phyloP scores from a whole-genome alignment of 148 eudicot genomes.

The Vaccinium corymbosum region DNA sequence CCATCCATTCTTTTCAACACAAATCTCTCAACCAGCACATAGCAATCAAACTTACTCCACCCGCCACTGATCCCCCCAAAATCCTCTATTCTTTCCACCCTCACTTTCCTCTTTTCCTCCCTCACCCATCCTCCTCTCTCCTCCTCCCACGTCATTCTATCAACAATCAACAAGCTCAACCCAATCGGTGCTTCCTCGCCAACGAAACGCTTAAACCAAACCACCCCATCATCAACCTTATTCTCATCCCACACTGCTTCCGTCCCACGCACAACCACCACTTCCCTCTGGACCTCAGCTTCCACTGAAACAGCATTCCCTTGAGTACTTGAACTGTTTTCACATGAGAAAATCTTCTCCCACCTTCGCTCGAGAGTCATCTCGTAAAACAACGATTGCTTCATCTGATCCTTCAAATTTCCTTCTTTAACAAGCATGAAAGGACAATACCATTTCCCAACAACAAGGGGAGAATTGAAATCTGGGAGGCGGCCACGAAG shows the following conservation, averaged over 20 bases:
- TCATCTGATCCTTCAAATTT: slow-evolving; percentile 37
- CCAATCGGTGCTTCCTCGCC: slow-evolving; percentile 29
- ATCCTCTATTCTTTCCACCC: slow-evolving; percentile 42
- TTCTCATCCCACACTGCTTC: slow-evolving; percentile 35
- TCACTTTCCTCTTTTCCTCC: slow-evolving; percentile 30
- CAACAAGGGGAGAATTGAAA: slow-evolving; percentile 34
- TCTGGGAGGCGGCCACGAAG: slow-evolving; percentile 54
- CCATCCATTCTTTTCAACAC: slow-evolving; percentile 54
- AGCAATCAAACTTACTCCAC: slow-evolving; percentile 61
- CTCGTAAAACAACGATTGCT: slow-evolving; percentile 48
- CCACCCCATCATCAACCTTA: slow-evolving; percentile 26
- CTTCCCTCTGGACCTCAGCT: slow-evolving; percentile 37
- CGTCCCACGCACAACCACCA: slow-evolving; percentile 29
- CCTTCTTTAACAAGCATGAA: slow-evolving; percentile 69
- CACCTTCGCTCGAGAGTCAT: slow-evolving; percentile 69
- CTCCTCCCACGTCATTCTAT: slow-evolving; percentile 77
- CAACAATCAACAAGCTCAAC: slow-evolving; percentile 44
- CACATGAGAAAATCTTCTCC: slow-evolving; percentile 52
- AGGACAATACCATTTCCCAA: slow-evolving; percentile 84
- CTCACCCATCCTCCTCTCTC: slow-evolving; percentile 51
- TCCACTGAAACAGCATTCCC: slow-evolving; percentile 36
- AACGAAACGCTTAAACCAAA: slow-evolving; percentile 38
- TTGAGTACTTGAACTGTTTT: slow-evolving; percentile 12
- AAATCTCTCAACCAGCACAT: slow-evolving; percentile 60
- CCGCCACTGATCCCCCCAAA: slow-evolving; percentile 26